phyloP scores from a whole-genome alignment of 176 grass and related monocot species.

The Ensete ventricosum region DNA sequence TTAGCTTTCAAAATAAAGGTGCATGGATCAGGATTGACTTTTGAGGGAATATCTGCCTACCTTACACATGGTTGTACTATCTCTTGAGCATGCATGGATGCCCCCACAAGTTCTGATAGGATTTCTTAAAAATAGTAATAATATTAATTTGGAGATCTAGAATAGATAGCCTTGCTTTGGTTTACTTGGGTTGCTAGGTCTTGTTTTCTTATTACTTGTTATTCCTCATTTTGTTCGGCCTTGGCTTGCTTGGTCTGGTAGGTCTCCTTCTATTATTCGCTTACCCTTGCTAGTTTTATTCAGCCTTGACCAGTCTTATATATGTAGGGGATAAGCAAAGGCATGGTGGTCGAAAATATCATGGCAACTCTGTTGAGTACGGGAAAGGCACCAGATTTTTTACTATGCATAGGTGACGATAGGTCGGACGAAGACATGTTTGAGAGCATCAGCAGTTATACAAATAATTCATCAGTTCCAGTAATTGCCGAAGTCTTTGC shows the following conservation, averaged over 20 bases:
- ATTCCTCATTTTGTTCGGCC: no score
- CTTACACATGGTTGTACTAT: not conserved
- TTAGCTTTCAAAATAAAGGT: conserved; percentile 9
- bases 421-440: conserved; percentile 73
- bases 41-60: not conserved
- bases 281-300: not conserved
- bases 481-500: conserved; percentile 29
- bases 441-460: conserved; percentile 18
- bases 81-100: no score
- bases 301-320: not conserved
- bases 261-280: not conserved
- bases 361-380: conserved; percentile 19
- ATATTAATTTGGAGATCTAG: not conserved
- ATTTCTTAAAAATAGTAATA: not conserved
- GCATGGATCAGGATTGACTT: conserved; percentile 18
- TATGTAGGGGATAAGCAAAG: conserved; percentile 48
- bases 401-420: conserved; percentile 56
- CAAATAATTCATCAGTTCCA: conserved; percentile 4
- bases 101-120: not conserved
- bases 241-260: no score
- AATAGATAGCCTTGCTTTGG: not conserved
- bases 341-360: conserved; percentile 33
- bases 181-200: not conserved
- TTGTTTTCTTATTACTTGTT: not conserved
- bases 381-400: conserved; percentile 41